Percentiles rank a stretch among this genome's conserved stretches.
These are phyloP conservation scores for Diplodia sapinea DNA, from an alignment of 2,329 filamentous ascomycete genomes.

Conservation along the genomic window DNA sequence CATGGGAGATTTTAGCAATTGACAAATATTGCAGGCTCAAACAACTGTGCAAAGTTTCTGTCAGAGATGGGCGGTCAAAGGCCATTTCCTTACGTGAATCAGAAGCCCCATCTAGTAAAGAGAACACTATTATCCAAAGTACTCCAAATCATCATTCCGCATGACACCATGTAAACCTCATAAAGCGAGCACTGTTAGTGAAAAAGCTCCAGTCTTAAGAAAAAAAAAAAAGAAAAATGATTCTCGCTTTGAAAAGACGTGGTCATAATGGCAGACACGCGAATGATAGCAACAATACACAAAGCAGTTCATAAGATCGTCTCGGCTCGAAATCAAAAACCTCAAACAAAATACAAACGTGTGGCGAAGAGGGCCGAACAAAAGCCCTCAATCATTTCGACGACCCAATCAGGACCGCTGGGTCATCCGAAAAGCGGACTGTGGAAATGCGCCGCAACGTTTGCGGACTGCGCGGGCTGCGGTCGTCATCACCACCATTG, in stretches of 20 bases:
- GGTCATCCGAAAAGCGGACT: slow-evolving; percentile 4
- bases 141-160: neutral
- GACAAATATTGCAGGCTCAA: too few relatives aligned
- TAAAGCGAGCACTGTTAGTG: neutral
- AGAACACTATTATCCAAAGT: neutral
- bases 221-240: neutral
- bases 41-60: neutral
- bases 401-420: neutral
- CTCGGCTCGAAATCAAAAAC: neutral
- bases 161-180: neutral
- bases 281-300: neutral
- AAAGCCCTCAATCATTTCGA: neutral
- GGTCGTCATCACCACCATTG: neutral
- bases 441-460: neutral
- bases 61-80: neutral
- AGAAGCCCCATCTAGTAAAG: neutral
- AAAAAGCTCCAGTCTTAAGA: neutral
- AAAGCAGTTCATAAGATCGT: neutral
- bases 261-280: neutral
- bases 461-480: neutral
- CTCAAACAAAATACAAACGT: neutral
- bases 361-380: neutral
- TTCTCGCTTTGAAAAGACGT: neutral
- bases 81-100: neutral
- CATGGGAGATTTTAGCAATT: too few relatives aligned